Base-by-base conservation (phyloP, 805 yeast species). In the Starmerella floris region DNA sequence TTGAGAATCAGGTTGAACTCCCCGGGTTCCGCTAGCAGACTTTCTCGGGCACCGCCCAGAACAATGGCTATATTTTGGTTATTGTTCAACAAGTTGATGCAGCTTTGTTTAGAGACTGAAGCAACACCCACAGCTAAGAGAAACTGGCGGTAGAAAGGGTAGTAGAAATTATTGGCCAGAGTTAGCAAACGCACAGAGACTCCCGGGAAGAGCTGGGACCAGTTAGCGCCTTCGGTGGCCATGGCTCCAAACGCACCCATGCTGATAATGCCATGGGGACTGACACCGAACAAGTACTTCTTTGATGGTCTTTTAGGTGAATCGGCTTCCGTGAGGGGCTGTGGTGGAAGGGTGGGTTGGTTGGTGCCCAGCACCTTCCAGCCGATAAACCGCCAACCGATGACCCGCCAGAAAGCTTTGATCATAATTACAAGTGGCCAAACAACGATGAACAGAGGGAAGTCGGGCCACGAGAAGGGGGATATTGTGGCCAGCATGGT, bases 181-280 rank as follows among this genome's bases (percentile, higher is more conserved):
- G 98, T 91, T 57, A 91, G 66, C 3, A 87, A 69, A 41, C 85
- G 78, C 0, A 76, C 67, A 4, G 76, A 74, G n/a, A 91, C 74
- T 0, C 95, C 95, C 0, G 97, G 95, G 50, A 88, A 83, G 11
- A 73, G 50, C 19, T 69, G 60, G 19, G 73, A 65, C 69, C 81
- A 79, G 21, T 73, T 69, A 3, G 84, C 77, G 20, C 93, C 88
- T 46, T 87, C 85, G 4, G 94, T 82, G 0, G 79, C 84, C 48
- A 87, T 65, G 0, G 79, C 77, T 1, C 94, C 94, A 58, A 87
- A 77, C 1, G 79, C 87, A 2, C 96, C 95, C 72, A 87, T 70
- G 1, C 94, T 82, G 11, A 87, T 85, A 15, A 88, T 87, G 0
- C 98, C 98, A 60, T 91, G 98, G 0, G 98, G 98, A 60, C 87